Evolutionary conservation across 805 yeast species (phyloP), one percentile per base, ranked within the genome.

Genomic region (Myxozyma melibiosi): DNA sequence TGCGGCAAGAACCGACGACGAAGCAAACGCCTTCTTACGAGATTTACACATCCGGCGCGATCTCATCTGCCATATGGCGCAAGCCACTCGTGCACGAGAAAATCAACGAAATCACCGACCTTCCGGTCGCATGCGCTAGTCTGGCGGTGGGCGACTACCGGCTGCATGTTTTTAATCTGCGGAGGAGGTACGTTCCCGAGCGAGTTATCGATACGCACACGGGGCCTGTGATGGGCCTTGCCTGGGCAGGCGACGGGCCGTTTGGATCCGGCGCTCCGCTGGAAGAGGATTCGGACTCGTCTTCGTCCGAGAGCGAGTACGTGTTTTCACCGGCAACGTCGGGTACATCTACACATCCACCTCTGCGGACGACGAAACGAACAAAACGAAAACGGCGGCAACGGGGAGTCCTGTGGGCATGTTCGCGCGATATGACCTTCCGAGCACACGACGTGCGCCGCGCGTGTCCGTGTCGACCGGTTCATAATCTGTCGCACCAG

Each of bases 41-140:
- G 13, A 79, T 92, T 13, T 79, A 81, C 62, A 83, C 95, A 0
- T 84, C 94, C 7, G 86, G 86, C 14, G 88, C 96, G 0, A 86
- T 92, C 1, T 82, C 86, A 64, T 86, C 84, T 64, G 90, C 85
- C 0, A 71, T 84, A 28, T 90, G 96, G 91, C 73, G 79, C 58
- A 76, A 64, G 4, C 69, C 79, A 11, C 74, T 72, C n/a, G 68
- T 72, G 6, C 74, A 74, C 30, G 55, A 50, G 30, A 42, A 27
- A 37, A 13, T 42, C 6, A 14, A 27, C 30, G 41, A 28, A 16
- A 50, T 14, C 69, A 66, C 39, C 73, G 80, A 80, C 56, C 82
- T 90, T 14, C 86, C 85, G 63, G 77, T 90, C 59, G 96, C 95
- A 0, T 78, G 85, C 37, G 85, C 86, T 68, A 86, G 84, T 54